Percentiles rank a stretch among this genome's conserved stretches.
Conservation (phyloP, 805 yeast genomes). For the Ogataea parapolymorpha region DNA sequence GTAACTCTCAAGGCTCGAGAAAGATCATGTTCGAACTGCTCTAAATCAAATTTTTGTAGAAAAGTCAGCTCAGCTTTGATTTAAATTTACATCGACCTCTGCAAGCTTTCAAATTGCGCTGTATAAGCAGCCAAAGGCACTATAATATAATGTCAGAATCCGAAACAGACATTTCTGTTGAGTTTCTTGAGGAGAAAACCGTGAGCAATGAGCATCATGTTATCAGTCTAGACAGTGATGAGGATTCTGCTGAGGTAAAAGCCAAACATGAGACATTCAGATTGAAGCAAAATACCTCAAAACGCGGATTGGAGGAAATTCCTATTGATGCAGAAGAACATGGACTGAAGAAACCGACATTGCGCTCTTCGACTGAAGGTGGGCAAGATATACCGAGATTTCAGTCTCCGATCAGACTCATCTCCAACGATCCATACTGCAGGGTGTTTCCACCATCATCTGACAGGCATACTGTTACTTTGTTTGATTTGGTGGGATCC, state of each 20-base stretch:
- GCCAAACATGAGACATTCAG: too few relatives aligned
- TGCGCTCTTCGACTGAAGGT: not conserved
- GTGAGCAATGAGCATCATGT: constrained; percentile 2
- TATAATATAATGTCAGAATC: not conserved
- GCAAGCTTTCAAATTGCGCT: too few relatives aligned
- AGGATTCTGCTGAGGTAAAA: not conserved
- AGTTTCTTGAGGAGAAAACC: constrained; percentile 5
- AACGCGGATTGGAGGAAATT: constrained; percentile 3
- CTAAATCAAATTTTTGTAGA: too few relatives aligned
- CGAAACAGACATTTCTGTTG: constrained; percentile 13
- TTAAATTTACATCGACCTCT: not conserved
- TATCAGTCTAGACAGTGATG: constrained; percentile 13
- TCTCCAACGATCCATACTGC: constrained; percentile 25
- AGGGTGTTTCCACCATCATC: constrained; percentile 17
- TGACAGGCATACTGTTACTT: constrained; percentile 27
- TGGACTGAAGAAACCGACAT: constrained; percentile 8
- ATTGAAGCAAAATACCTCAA: too few relatives aligned
- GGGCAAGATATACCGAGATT: too few relatives aligned
- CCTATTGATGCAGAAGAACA: constrained; percentile 25
- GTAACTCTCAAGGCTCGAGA: too few relatives aligned
- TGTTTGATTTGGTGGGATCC: constrained; percentile 28
- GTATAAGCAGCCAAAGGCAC: too few relatives aligned
- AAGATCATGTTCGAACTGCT: too few relatives aligned
- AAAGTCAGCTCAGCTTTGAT: not conserved
- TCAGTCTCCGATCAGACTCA: constrained; percentile 28